A percentile compares a stretch with the other conserved stretches of the same genome.
Conservation (phyloP, 108 stramenopile genomes). For the Nitzschia putrida region DNA sequence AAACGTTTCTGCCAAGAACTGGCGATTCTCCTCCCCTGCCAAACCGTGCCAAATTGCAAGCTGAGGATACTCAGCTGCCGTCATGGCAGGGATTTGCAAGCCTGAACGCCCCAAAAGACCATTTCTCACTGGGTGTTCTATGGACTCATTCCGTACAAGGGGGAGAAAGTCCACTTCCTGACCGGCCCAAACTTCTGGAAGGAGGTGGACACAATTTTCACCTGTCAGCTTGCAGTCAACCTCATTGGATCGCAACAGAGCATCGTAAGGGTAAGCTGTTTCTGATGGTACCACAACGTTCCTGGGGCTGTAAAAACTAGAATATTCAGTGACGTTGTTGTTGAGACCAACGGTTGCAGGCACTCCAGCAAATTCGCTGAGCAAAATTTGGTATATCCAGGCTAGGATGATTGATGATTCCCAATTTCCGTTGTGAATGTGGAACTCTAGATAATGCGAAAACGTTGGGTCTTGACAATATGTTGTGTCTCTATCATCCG, state of each 20-base stretch:
- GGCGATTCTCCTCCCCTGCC: conserved; percentile 36
- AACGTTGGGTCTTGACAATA: background rate
- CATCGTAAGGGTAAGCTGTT: conserved; percentile 20
- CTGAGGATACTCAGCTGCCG: conserved; percentile 29
- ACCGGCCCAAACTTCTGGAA: conserved; percentile 40
- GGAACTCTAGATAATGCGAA: conserved; percentile 28
- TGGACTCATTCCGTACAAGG: background rate
- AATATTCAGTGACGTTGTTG: background rate
- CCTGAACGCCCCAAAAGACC: conserved; percentile 35
- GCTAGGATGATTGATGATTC: conserved; percentile 26
- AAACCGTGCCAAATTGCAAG: conserved; percentile 40
- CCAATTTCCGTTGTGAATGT: conserved; percentile 37
- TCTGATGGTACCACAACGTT: conserved; percentile 22
- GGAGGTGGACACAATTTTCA: conserved; percentile 32
- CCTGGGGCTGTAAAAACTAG: conserved; percentile 30
- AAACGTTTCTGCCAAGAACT: conserved; percentile 37
- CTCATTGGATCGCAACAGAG: conserved; percentile 8
- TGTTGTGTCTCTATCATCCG: conserved; percentile 12
- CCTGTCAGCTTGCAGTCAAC: conserved; percentile 5
- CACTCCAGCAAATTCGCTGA: conserved; percentile 35
- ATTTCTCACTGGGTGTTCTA: conserved; percentile 23
- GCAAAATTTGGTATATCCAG: conserved; percentile 38
- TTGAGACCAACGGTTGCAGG: conserved; percentile 30
- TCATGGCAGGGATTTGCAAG: conserved; percentile 36
- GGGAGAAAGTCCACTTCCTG: conserved; percentile 2